Percentiles rank a stretch among this genome's conserved stretches.
Conservation (phyloP, 805 yeast species). For the Wickerhamiella occidentalis region DNA sequence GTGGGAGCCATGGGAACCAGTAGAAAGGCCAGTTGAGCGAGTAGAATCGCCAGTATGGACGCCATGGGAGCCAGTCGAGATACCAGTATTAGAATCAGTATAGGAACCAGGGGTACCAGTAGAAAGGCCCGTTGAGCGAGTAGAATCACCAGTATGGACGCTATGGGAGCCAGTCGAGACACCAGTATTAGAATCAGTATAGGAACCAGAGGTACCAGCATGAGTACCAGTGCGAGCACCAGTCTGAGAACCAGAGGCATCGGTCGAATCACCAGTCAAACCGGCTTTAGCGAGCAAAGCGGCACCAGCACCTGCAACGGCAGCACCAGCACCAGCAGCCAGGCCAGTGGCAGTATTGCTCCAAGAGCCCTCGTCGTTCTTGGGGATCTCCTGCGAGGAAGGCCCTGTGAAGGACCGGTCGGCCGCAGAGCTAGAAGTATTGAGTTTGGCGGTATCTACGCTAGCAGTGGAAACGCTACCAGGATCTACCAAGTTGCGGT, state of each 20-base stretch:
- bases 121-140: no score
- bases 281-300: background rate
- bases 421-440: constrained; percentile 3
- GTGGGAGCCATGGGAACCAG: no score
- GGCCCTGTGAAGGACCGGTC: constrained; percentile 8
- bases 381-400: constrained; percentile 3
- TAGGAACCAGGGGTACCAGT: no score
- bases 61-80: no score
- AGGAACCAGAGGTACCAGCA: background rate
- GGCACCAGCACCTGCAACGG: background rate
- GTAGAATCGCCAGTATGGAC: no score
- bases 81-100: no score
- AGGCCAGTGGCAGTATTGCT: background rate
- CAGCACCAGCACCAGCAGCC: constrained; percentile 6
- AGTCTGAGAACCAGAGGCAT: background rate
- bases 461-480: background rate
- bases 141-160: no score
- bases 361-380: background rate
- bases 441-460: background rate
- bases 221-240: background rate
- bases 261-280: background rate
- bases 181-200: background rate
- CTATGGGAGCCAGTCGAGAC: no score
- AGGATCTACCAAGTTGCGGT: constrained; percentile 1
- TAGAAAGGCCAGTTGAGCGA: no score